Conservation (phyloP, 2,329 filamentous ascomycete genomes). For the Beauveria caledonica region DNA sequence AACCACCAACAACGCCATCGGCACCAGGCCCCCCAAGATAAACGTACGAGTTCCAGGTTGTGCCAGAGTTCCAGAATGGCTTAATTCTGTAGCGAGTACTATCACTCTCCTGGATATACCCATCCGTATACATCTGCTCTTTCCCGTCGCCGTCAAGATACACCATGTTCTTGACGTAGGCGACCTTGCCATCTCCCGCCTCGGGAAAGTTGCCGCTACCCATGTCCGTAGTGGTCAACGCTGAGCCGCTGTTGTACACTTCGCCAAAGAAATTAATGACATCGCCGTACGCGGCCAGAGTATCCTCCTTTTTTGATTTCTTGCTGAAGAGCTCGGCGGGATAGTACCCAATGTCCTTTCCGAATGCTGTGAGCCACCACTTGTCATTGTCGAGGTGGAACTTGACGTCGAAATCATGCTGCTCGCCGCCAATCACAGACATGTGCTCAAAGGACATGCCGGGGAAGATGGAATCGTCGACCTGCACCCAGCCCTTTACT, state of each 20-base stretch:
- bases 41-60: constrained; percentile 15
- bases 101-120: constrained; percentile 15
- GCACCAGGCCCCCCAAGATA: constrained; percentile 17
- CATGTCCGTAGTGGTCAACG: constrained; percentile 16
- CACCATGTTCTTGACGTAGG: constrained; percentile 15
- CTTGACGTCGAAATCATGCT: constrained; percentile 14
- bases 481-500: constrained; percentile 16
- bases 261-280: constrained; percentile 17
- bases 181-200: constrained; percentile 12
- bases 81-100: constrained; percentile 12
- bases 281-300: constrained; percentile 12
- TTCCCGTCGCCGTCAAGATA: constrained; percentile 11
- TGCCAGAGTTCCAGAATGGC: constrained; percentile 13
- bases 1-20: constrained; percentile 15
- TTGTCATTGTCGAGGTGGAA: constrained; percentile 14
- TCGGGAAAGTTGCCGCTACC: constrained; percentile 18
- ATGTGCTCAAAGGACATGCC: constrained; percentile 13
- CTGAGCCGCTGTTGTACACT: constrained; percentile 16
- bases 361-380: constrained; percentile 16
- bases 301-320: constrained; percentile 3
- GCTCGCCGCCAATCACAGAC: constrained; percentile 13
- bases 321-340: constrained; percentile 14
- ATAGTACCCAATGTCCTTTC: constrained; percentile 16
- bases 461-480: constrained; percentile 14
- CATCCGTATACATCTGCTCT: background rate